Evolutionary conservation across 306 rosid genomes (phyloP).

Genomic region (Dalbergia oliveri): DNA sequence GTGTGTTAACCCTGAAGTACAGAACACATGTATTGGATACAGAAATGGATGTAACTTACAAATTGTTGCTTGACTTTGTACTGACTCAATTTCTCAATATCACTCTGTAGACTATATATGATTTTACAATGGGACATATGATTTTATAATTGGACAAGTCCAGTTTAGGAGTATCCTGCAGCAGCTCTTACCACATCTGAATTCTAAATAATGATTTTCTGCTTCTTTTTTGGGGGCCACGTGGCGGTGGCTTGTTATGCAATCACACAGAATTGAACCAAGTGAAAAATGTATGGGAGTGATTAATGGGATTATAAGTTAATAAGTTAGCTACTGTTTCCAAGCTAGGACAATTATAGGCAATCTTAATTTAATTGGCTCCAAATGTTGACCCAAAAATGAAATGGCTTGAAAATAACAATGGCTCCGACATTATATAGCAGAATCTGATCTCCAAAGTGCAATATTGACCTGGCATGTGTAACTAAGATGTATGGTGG

Average conservation of each 20-base stretch:
- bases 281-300: too few species aligned
- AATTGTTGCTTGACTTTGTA: too few species aligned
- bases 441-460: background rate
- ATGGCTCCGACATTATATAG: background rate
- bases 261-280: too few species aligned
- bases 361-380: background rate
- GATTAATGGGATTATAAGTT: background rate
- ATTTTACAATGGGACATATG: background rate
- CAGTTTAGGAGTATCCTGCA: background rate
- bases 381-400: too few species aligned
- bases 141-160: background rate
- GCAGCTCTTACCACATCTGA: background rate
- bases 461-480: background rate
- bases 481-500: background rate
- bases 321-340: background rate
- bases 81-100: too few species aligned
- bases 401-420: background rate
- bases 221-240: too few species aligned
- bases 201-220: too few species aligned
- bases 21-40: conserved; percentile 33
- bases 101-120: too few species aligned
- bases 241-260: too few species aligned
- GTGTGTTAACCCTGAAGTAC: conserved; percentile 35
- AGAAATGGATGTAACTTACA: conserved; percentile 11
- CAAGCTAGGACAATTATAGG: background rate